Conservation (phyloP, 768 basidiomycete species). For the Myochromella boudieri region DNA sequence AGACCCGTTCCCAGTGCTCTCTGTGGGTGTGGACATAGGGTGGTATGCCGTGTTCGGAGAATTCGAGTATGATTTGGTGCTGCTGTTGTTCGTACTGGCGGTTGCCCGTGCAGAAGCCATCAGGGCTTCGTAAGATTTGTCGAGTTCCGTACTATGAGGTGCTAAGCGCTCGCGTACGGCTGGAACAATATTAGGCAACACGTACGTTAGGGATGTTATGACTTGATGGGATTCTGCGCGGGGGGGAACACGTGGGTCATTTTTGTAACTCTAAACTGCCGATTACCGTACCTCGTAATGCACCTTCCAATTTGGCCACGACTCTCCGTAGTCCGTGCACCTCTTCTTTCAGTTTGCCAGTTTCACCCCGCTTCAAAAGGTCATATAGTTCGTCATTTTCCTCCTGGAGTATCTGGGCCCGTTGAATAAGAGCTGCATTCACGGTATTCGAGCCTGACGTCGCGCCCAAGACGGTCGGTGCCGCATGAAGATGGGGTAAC, state of each 20-base stretch:
- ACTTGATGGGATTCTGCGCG: constrained; percentile 73
- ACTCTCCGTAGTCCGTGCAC: constrained; percentile 66
- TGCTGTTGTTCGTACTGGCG: constrained; percentile 27
- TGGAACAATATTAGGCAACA: constrained; percentile 16
- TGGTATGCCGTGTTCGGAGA: constrained; percentile 50
- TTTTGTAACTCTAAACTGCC: background rate
- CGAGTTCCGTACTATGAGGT: constrained; percentile 63
- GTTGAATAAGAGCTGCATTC: constrained; percentile 71
- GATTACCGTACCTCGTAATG: constrained; percentile 65
- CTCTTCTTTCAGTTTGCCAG: constrained; percentile 81
- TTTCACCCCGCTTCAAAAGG: constrained; percentile 70
- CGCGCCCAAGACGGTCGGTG: constrained; percentile 28
- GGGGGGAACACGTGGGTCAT: constrained; percentile 10
- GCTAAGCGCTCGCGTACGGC: constrained; percentile 15
- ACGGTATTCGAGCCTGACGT: constrained; percentile 52
- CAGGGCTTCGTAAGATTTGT: constrained; percentile 72
- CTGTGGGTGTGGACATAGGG: constrained; percentile 22
- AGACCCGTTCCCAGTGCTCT: constrained; percentile 25
- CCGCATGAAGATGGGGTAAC: constrained; percentile 60
- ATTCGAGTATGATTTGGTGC: constrained; percentile 39
- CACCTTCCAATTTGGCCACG: constrained; percentile 68
- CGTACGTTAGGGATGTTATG: constrained; percentile 72
- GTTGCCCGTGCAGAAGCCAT: constrained; percentile 44
- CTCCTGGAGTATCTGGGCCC: constrained; percentile 71
- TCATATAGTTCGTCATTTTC: constrained; percentile 88